These are phyloP conservation scores for Aspergillus pseudotamarii DNA, from an alignment of 2,329 filamentous ascomycete genomes.

Conservation along the genomic window DNA sequence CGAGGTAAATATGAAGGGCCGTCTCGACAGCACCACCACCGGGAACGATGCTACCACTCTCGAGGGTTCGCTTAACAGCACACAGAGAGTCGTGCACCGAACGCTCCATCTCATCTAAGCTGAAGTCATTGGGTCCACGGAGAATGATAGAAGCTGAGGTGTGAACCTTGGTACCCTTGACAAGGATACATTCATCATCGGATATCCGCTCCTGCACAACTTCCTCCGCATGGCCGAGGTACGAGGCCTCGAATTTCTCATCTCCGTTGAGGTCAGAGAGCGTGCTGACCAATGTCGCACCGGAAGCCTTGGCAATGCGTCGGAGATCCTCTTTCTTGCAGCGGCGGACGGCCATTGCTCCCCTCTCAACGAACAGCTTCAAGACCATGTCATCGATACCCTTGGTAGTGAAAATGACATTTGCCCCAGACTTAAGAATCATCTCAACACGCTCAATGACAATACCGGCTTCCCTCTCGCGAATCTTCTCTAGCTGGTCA, in stretches of 20 bases:
- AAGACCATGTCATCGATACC: slow-evolving; percentile 95
- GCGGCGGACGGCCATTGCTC: slow-evolving; percentile 91
- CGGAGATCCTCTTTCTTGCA: slow-evolving; percentile 99
- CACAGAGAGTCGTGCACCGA: slow-evolving; percentile 96
- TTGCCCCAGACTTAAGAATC: slow-evolving; percentile 96
- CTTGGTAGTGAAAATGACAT: slow-evolving; percentile 95
- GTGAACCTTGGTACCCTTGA: slow-evolving; percentile 94
- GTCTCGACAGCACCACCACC: slow-evolving; percentile 97
- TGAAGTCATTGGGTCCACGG: slow-evolving; percentile 92
- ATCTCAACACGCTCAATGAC: slow-evolving; percentile 92
- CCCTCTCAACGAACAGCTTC: slow-evolving; percentile 92
- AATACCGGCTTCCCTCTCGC: slow-evolving; percentile 88
- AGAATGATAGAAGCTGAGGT: slow-evolving; percentile 95
- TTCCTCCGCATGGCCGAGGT: slow-evolving; percentile 89
- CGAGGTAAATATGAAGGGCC: slow-evolving; percentile 97
- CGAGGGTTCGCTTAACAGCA: slow-evolving; percentile 93
- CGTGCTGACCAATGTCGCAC: slow-evolving; percentile 88
- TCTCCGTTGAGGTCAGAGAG: slow-evolving; percentile 96
- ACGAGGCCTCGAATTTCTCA: slow-evolving; percentile 90
- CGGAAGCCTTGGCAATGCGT: slow-evolving; percentile 93
- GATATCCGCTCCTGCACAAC: slow-evolving; percentile 98
- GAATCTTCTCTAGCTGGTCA: slow-evolving; percentile 95
- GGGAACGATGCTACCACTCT: slow-evolving; percentile 95
- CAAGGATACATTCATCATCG: slow-evolving; percentile 95
- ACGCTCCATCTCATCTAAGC: slow-evolving; percentile 98